Base-by-base conservation (phyloP, 208 protist genomes). In the Phytomonas serpens region DNA sequence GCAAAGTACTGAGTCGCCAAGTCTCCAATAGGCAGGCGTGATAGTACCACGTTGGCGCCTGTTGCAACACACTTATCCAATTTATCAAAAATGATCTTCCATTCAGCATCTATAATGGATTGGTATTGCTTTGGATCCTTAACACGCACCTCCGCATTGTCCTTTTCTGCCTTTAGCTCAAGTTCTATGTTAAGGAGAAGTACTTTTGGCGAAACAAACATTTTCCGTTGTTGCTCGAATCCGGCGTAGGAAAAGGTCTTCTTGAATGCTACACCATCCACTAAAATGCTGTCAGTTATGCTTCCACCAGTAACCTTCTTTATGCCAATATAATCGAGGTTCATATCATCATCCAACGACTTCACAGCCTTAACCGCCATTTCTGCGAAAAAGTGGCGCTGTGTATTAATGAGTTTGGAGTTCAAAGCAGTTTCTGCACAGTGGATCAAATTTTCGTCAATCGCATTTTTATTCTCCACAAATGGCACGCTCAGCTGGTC, bases 1-100 rank as follows among this genome's bases (percentile, higher is more conserved):
- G 98, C 98, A 89, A 99, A 99, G 90, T 99, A 99, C 90, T 99
- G 99, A 40, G 99, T 99, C 1, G 99, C 99, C 33, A 99, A 80
- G 85, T 99, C 99, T 73, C 99, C 99, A 82, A 99, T 99, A 30
- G 99, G 95, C 32, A 99, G 90, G 40, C 93, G 92, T 11, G 99
- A 99, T 5, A 99, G 94, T 27, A 99, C 90, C 67, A 99, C 94
- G 51, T 99, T 99, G 9, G 99, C 99, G 31, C 99, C 99, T 4
- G 88, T 94, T 14, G 85, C 88, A 63, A 97, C 90, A 78, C 99
- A 99, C 75, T 99, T 98, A 32, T 99, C 98, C 31, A 99, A 93
- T 87, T 99, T 99, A 68, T 98, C 95, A 84, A 99, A 99, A 80
- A 99, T 99, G 73, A 99, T 99, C 67, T 98, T 97, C 98, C 99